Conservation (phyloP, 2,329 filamentous ascomycete species). For the Sporothrix euskadiensis region DNA sequence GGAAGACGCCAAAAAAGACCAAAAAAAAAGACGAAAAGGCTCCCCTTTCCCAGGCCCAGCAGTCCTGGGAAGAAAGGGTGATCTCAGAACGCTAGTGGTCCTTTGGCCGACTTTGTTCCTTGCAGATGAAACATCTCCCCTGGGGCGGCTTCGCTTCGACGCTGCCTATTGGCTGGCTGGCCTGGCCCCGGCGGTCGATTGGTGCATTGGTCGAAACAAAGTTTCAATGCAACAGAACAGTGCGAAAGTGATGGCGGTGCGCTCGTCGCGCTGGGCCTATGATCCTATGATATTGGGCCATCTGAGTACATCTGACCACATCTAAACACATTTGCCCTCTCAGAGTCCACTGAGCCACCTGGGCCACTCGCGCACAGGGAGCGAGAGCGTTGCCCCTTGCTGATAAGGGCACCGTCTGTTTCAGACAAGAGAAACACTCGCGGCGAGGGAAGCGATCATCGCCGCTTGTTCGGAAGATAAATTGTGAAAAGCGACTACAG, state of each 20-base stretch:
- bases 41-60: neutral
- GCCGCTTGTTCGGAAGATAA: slow-evolving; percentile 6
- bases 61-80: neutral
- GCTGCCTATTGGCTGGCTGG: slow-evolving; percentile 24
- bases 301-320: neutral
- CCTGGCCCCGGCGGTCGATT: neutral
- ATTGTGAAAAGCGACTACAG: neutral
- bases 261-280: too few species aligned
- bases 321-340: neutral
- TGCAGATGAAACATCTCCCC: slow-evolving; percentile 26
- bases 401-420: slow-evolving; percentile 6
- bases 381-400: slow-evolving; percentile 2
- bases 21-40: too few species aligned
- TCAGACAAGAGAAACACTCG: slow-evolving; percentile 22
- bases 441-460: slow-evolving; percentile 17
- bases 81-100: slow-evolving; percentile 23
- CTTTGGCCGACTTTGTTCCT: slow-evolving; percentile 20
- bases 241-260: neutral
- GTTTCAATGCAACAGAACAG: slow-evolving; percentile 22
- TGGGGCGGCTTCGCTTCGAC: neutral
- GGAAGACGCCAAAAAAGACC: too few species aligned
- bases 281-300: neutral
- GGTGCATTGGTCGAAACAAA: slow-evolving; percentile 21
- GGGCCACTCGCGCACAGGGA: neutral
- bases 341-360: neutral